Conservation (phyloP, 345 rosid species). For the Eucalyptus guilfoylei region DNA sequence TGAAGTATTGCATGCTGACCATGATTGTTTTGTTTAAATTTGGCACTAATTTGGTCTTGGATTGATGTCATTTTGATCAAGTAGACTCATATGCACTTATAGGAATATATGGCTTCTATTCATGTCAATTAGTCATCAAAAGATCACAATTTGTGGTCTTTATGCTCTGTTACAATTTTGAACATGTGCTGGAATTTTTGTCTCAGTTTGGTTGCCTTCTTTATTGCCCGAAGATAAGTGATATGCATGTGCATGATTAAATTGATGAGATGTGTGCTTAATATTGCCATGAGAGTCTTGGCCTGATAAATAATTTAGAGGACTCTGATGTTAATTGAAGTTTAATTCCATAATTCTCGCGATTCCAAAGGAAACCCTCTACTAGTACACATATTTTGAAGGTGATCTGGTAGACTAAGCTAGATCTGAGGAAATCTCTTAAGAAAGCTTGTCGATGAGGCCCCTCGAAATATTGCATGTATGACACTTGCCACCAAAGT, state of each 20-base stretch:
- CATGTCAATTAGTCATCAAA: background rate
- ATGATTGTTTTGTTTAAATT: background rate
- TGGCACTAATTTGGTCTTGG: background rate
- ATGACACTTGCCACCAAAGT: background rate
- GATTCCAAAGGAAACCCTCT: background rate
- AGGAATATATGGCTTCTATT: background rate
- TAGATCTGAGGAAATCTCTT: background rate
- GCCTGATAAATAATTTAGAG: background rate
- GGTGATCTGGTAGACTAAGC: background rate
- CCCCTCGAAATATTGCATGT: background rate
- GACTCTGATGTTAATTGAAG: background rate
- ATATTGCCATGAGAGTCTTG: background rate
- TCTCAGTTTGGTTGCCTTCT: background rate
- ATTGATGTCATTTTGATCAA: background rate
- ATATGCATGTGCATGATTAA: no score
- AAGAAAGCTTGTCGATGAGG: background rate
- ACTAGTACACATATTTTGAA: no score
- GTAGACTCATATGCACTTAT: background rate
- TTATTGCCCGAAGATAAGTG: no score
- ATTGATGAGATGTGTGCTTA: background rate
- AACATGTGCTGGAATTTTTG: background rate
- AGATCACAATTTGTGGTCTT: rapidly evolving
- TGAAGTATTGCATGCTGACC: background rate
- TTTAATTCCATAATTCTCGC: background rate
- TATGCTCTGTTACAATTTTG: background rate